Evolutionary conservation across 768 basidiomycete species (phyloP).

Genomic region (Daedaleopsis nitida): DNA sequence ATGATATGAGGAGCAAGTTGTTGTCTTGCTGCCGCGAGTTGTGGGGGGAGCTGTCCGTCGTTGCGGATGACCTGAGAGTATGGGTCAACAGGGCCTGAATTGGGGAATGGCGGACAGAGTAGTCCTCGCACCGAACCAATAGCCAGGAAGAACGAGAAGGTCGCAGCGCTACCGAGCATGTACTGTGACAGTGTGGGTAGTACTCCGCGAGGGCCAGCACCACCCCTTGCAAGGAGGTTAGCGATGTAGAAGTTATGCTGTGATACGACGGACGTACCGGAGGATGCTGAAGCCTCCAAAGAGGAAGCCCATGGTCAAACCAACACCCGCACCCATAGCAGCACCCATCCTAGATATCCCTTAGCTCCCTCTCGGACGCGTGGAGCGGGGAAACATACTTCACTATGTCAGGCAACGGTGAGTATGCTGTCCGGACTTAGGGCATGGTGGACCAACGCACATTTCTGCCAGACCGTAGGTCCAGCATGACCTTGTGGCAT

Average conservation of each 20-base stretch:
- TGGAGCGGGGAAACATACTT: constrained; percentile 25
- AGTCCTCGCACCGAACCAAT: constrained; percentile 76
- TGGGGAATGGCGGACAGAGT: not conserved
- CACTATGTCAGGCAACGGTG: constrained; percentile 19
- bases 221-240: constrained; percentile 55
- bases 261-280: constrained; percentile 52
- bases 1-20: constrained; percentile 59
- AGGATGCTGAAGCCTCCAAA: constrained; percentile 94
- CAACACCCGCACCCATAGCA: constrained; percentile 90
- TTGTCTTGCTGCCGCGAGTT: constrained; percentile 63
- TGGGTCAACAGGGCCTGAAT: not conserved
- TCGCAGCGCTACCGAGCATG: constrained; percentile 97
- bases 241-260: not conserved
- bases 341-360: constrained; percentile 76
- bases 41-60: constrained; percentile 60
- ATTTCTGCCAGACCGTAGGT: constrained; percentile 76
- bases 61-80: constrained; percentile 81
- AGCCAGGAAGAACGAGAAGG: constrained; percentile 96
- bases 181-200: constrained; percentile 94
- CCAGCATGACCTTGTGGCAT: constrained; percentile 44
- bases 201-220: constrained; percentile 87
- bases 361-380: not conserved
- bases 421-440: no score
- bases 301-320: constrained; percentile 95
- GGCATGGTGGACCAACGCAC: constrained; percentile 42